These are phyloP conservation scores for Atalantia buxifolia DNA, from an alignment of 345 rosid species.

Conservation along the genomic window DNA sequence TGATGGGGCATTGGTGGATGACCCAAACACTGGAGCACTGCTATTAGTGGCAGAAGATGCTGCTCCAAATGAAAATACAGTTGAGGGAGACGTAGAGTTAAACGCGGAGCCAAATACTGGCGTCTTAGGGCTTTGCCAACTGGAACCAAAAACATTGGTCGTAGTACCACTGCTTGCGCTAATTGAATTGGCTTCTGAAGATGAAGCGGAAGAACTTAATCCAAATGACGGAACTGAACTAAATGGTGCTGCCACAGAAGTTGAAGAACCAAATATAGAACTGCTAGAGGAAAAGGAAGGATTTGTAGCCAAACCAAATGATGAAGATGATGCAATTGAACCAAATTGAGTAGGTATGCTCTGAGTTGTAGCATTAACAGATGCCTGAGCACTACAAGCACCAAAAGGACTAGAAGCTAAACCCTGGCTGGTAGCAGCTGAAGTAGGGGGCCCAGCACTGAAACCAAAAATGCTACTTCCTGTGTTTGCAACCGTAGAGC, in stretches of 20 bases:
- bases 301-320: conserved; percentile 46
- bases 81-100: conserved; percentile 40
- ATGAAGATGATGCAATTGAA: conserved; percentile 46
- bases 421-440: conserved; percentile 37
- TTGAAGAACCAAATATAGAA: conserved; percentile 49
- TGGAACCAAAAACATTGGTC: conserved; percentile 46
- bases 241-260: conserved; percentile 35
- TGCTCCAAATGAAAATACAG: conserved; percentile 47
- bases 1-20: conserved; percentile 42
- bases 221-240: conserved; percentile 53
- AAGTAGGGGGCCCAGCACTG: conserved; percentile 41
- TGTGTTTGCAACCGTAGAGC: conserved; percentile 25
- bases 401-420: conserved; percentile 40
- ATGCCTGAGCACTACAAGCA: conserved; percentile 37
- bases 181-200: conserved; percentile 34
- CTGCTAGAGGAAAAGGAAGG: conserved; percentile 41
- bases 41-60: conserved; percentile 36
- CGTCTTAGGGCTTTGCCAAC: conserved; percentile 49
- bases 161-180: conserved; percentile 40
- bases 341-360: conserved; percentile 48
- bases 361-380: conserved; percentile 49
- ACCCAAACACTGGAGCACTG: conserved; percentile 46
- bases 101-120: conserved; percentile 40
- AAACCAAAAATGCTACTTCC: conserved; percentile 47
- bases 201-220: conserved; percentile 28